These are phyloP conservation scores for Talaromyces sp. DNA, from an alignment of 2,329 filamentous ascomycete species.

Conservation along the genomic window DNA sequence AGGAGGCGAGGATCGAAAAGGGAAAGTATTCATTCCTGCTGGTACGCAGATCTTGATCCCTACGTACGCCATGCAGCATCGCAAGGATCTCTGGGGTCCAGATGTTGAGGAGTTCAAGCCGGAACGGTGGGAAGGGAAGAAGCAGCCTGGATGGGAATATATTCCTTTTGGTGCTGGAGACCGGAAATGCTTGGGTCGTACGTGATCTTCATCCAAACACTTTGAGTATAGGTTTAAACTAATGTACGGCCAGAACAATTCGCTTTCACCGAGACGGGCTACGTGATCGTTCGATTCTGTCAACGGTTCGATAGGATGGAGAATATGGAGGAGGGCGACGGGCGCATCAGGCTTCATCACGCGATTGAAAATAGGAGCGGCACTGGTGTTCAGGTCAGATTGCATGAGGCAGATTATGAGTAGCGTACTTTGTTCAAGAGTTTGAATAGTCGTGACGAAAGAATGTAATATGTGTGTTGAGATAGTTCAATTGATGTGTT, in stretches of 20 bases:
- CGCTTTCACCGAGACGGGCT: conserved; percentile 18
- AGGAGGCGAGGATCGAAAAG: conserved; percentile 58
- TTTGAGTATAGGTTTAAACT: neutral
- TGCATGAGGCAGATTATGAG: conserved; percentile 15
- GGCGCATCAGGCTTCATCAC: conserved; percentile 18
- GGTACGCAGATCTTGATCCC: conserved; percentile 64
- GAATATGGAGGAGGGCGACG: conserved; percentile 17
- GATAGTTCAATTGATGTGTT: neutral
- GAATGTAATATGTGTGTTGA: neutral
- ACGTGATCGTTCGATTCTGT: conserved; percentile 14
- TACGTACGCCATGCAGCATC: conserved; percentile 69
- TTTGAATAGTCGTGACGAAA: neutral
- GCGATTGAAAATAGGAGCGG: conserved; percentile 19
- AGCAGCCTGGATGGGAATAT: conserved; percentile 43
- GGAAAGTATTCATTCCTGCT: conserved; percentile 63
- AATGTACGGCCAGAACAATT: conserved; percentile 12
- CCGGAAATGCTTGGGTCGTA: conserved; percentile 27
- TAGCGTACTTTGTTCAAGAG: neutral
- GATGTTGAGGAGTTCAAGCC: conserved; percentile 38
- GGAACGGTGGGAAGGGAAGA: conserved; percentile 17
- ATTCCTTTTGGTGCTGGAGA: conserved; percentile 29
- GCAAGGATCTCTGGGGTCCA: conserved; percentile 48
- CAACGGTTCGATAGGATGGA: conserved; percentile 19
- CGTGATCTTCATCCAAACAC: neutral
- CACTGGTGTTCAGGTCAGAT: conserved; percentile 16